Base-by-base conservation (phyloP, 2,329 filamentous ascomycete species). In the Cladophialophora chaetospira region DNA sequence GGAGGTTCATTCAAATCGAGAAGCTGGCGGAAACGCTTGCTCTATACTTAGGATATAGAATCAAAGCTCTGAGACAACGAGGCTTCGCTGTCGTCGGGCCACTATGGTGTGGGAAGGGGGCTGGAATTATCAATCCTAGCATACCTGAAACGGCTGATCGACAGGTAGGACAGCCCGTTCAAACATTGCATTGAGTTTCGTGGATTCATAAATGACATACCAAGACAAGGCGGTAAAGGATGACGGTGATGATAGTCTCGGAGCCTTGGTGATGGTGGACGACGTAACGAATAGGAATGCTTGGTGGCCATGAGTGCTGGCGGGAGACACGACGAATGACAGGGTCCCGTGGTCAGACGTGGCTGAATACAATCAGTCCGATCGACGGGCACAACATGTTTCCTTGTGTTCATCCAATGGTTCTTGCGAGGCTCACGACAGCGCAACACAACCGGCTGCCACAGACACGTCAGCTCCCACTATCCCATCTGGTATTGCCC, bases 391-490 rank as follows among this genome's bases (percentile, higher is more conserved):
- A 38, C 35, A 26, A n/a, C 31, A 35, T 42, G 25, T 29, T 23
- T 4, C 19, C 25, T 19, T 21, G 13, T 8, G 15, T 13, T 25
- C 21, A 23, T 17, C 13, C 48, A 25, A 36, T 21, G 35, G 35
- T 42, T 40, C 35, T 51, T 42, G 11, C 35, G 11, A 43, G 17
- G 46, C 25, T 35, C 21, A 28, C 40, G 28, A 53, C 45, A 50
- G 31, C 36, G 51, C 28, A 23, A 40, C 8, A 51, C 17, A 29
- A 26, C 11, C 17, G 33, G 23, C 44, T 47, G 29, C 42, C 53
- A 59, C 47, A 44, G 43, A 31, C 52, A 47, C 46, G 57, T 59
- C 57, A 59, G 36, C 33, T 36, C 51, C 13, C 46, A 19, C 31
- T 33, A 1, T 19, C 33, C 44, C 25, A 53, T 36, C 48, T 45